These are phyloP conservation scores for Platanus orientalis DNA, from an alignment of 164 flowering plant genomes.

Conservation along the genomic window DNA sequence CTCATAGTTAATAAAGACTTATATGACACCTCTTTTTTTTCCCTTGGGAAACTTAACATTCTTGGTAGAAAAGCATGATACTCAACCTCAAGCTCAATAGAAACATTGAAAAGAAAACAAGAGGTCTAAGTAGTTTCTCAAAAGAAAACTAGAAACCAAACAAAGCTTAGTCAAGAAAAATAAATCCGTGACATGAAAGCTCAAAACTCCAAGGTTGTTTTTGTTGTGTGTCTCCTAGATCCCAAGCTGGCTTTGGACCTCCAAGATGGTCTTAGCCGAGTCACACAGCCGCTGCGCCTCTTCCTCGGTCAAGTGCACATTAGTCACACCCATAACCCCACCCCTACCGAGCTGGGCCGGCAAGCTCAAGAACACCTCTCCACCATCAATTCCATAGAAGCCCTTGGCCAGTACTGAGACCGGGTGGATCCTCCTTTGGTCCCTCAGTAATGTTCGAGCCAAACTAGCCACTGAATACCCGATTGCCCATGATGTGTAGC, in stretches of 20 bases:
- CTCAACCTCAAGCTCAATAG: too few species aligned
- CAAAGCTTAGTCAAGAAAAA: too few species aligned
- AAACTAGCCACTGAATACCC: conserved; percentile 75
- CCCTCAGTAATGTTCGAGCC: conserved; percentile 51
- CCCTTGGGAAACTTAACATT: too few species aligned
- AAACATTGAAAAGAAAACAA: too few species aligned
- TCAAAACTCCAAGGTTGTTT: too few species aligned
- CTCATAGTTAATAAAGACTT: too few species aligned
- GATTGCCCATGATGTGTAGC: conserved; percentile 89
- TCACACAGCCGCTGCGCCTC: conserved; percentile 43
- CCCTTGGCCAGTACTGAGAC: conserved; percentile 67
- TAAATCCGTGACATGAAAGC: too few species aligned
- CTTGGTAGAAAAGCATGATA: too few species aligned
- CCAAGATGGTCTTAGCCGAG: conserved; percentile 57
- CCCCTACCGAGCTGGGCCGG: conserved; percentile 67
- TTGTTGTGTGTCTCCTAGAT: too few species aligned
- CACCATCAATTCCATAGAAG: conserved; percentile 55
- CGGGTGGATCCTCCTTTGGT: conserved; percentile 72
- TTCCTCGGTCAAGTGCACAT: conserved; percentile 58
- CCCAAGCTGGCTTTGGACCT: conserved; percentile 56
- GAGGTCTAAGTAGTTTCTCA: too few species aligned
- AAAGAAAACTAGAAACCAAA: too few species aligned
- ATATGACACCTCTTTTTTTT: too few species aligned
- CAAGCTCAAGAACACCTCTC: conserved; percentile 73
- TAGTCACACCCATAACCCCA: conserved; percentile 62